Evolutionary conservation across 345 rosid species (phyloP).

Genomic region (Clarkia xantiana): DNA sequence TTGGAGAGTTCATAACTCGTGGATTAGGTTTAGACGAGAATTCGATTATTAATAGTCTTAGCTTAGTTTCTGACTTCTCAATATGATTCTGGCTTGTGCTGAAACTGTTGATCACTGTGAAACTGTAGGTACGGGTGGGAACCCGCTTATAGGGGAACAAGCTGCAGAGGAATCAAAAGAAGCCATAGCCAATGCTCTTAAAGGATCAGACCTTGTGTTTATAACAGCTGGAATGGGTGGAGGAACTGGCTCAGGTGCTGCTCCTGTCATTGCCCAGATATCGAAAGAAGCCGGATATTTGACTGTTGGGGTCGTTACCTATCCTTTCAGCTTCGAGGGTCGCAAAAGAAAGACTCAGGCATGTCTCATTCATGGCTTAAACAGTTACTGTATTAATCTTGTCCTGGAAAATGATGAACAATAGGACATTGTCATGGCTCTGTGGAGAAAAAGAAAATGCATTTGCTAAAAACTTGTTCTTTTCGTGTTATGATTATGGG

Average conservation of each 20-base stretch:
- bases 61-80: too few species aligned
- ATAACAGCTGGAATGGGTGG: constrained; percentile 99
- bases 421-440: too few species aligned
- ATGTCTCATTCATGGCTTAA: constrained; percentile 30
- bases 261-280: constrained; percentile 91
- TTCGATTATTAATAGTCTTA: too few species aligned
- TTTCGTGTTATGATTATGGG: too few species aligned
- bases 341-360: constrained; percentile 66
- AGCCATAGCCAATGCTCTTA: constrained; percentile 73
- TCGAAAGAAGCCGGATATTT: constrained; percentile 84
- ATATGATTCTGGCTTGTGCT: not conserved
- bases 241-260: constrained; percentile 99
- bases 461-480: too few species aligned
- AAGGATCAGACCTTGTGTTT: constrained; percentile 98
- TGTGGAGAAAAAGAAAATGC: too few species aligned
- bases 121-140: constrained; percentile 82
- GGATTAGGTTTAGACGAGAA: constrained; percentile 53
- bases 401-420: too few species aligned
- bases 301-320: constrained; percentile 97
- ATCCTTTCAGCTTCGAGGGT: constrained; percentile 98
- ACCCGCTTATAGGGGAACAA: constrained; percentile 89
- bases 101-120: constrained; percentile 1
- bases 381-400: too few species aligned
- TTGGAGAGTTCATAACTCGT: constrained; percentile 93
- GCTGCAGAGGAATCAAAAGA: constrained; percentile 98